Conservation (phyloP, 306 rosid species). For the Pyrus betulifolia region DNA sequence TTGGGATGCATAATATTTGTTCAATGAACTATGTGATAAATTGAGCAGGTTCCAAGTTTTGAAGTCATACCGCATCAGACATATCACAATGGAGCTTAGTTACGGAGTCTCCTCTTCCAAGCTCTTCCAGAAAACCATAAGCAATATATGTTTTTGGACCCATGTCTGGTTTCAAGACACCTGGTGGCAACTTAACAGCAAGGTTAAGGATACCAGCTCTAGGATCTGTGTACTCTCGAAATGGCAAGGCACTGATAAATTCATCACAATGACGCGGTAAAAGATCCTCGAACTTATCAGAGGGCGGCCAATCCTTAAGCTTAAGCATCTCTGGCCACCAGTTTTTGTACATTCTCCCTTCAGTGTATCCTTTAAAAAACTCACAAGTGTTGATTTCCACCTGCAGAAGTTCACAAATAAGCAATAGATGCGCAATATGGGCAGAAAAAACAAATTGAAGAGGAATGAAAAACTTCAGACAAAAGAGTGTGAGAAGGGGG, state of each 20-base stretch:
- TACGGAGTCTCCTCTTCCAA: constrained; percentile 91
- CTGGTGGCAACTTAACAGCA: constrained; percentile 74
- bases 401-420: constrained; percentile 35
- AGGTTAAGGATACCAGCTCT: constrained; percentile 65
- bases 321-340: constrained; percentile 94
- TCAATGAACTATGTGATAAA: not conserved
- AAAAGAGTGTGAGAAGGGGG: not conserved
- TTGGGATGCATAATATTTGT: not conserved
- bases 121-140: constrained; percentile 67
- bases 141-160: constrained; percentile 91
- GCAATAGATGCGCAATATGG: not conserved
- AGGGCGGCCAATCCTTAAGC: constrained; percentile 94
- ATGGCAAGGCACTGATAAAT: constrained; percentile 66
- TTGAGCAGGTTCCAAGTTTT: not conserved
- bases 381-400: constrained; percentile 56
- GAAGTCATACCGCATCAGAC: constrained; percentile 77
- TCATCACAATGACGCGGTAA: constrained; percentile 92
- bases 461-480: not conserved
- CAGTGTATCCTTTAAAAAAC: constrained; percentile 68
- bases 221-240: constrained; percentile 78
- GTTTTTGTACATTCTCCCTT: constrained; percentile 62
- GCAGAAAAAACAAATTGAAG: constrained; percentile 3
- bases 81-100: constrained; percentile 89
- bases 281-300: constrained; percentile 74
- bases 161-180: constrained; percentile 77